Percentiles rank a stretch among this genome's conserved stretches.
phyloP scores from a whole-genome alignment of 1,284 basidiomycete genomes.

The Ustilago loliicola region DNA sequence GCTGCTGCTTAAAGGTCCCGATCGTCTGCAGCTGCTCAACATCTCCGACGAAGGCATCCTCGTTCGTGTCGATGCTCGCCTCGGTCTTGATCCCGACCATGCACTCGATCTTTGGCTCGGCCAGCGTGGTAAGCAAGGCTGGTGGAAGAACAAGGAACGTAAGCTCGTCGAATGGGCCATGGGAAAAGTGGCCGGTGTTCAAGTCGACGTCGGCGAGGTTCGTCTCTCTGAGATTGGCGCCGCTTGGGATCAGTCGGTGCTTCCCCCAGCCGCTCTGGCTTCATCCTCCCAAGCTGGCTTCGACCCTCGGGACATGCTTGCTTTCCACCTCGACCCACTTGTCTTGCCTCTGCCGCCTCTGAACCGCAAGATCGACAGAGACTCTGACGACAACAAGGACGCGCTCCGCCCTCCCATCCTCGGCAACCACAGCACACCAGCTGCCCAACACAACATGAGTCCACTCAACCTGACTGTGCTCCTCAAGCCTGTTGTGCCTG shows the following conservation, averaged over 20 bases:
- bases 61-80: slow-evolving; percentile 59
- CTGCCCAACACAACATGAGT: slow-evolving; percentile 54
- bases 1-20: slow-evolving; percentile 60
- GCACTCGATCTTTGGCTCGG: slow-evolving; percentile 65
- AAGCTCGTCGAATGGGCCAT: slow-evolving; percentile 63
- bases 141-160: slow-evolving; percentile 60
- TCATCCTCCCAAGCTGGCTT: not conserved
- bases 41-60: slow-evolving; percentile 59
- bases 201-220: slow-evolving; percentile 61
- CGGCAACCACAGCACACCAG: slow-evolving; percentile 52
- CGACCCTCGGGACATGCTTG: slow-evolving; percentile 56
- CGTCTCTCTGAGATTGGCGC: slow-evolving; percentile 50
- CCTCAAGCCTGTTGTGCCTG: slow-evolving; percentile 59
- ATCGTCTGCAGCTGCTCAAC: slow-evolving; percentile 58
- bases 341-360: slow-evolving; percentile 58
- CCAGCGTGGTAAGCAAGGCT: slow-evolving; percentile 38
- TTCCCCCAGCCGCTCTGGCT: slow-evolving; percentile 16
- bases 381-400: slow-evolving; percentile 23
- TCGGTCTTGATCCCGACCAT: slow-evolving; percentile 61
- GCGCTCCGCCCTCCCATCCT: slow-evolving; percentile 45
- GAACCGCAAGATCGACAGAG: slow-evolving; percentile 31
- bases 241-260: slow-evolving; percentile 26
- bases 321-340: slow-evolving; percentile 64
- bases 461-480: slow-evolving; percentile 62
- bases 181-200: slow-evolving; percentile 59